A percentile compares a stretch with the other conserved stretches of the same genome.
These are phyloP conservation scores for Suillus bovinus DNA, from an alignment of 768 basidiomycete genomes.

Conservation along the genomic window DNA sequence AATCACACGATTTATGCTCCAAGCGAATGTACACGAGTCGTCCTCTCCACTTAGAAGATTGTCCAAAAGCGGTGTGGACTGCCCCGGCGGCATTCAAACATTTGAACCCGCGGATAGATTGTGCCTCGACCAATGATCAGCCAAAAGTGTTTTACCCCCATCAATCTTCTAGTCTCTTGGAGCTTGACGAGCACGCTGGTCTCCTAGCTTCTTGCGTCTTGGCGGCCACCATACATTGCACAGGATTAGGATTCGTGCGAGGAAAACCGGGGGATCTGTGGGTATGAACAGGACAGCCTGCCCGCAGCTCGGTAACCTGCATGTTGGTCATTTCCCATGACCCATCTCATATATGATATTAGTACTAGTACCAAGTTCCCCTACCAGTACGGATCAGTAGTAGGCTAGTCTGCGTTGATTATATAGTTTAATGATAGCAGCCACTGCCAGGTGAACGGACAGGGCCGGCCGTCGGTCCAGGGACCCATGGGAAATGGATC, in stretches of 20 bases:
- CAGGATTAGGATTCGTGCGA: not conserved
- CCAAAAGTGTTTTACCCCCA: not conserved
- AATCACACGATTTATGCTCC: not conserved
- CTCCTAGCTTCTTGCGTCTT: not conserved
- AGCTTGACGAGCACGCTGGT: not conserved
- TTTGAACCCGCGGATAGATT: not conserved
- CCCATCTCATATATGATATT: not conserved
- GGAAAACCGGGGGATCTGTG: not conserved
- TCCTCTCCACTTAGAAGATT: not conserved
- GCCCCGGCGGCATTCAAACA: not conserved
- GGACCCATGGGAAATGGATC: not conserved
- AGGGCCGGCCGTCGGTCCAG: not conserved
- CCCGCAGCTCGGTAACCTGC: not conserved
- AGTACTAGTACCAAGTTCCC: not conserved
- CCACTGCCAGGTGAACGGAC: not conserved
- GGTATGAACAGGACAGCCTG: not conserved
- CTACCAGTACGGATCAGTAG: not conserved
- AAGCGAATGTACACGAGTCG: not conserved
- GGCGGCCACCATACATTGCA: not conserved
- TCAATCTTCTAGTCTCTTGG: not conserved
- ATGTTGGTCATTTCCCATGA: not conserved
- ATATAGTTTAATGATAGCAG: not conserved
- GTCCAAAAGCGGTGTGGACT: not conserved
- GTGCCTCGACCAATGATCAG: constrained; percentile 1
- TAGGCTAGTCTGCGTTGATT: not conserved